Conservation (phyloP, 352 stramenopile genomes). For the Phytophthora pinifolia region DNA sequence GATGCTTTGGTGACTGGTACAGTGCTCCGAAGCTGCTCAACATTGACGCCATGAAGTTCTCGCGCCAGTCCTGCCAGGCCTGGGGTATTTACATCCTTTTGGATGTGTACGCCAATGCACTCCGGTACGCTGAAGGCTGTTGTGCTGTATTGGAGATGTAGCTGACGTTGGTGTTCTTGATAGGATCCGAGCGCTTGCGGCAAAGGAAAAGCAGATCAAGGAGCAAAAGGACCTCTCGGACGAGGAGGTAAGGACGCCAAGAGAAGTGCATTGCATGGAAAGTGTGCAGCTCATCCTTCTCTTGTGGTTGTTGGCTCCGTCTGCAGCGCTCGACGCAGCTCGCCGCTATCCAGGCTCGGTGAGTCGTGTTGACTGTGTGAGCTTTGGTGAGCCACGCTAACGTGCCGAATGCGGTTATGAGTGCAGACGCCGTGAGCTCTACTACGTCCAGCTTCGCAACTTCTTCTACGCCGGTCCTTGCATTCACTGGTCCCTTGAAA, state of each 20-base stretch:
- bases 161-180: constrained; percentile 3
- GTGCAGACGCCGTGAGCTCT: constrained; percentile 64
- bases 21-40: constrained; percentile 78
- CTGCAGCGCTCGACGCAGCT: constrained; percentile 43
- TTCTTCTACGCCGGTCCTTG: constrained; percentile 80
- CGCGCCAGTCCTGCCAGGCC: constrained; percentile 65
- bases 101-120: constrained; percentile 77
- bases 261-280: background rate
- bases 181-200: constrained; percentile 62
- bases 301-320: constrained; percentile 6
- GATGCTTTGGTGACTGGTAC: constrained; percentile 9
- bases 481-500: constrained; percentile 80
- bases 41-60: constrained; percentile 70
- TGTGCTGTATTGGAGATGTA: background rate
- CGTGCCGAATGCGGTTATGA: constrained; percentile 1
- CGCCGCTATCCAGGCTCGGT: constrained; percentile 50
- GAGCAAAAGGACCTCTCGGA: constrained; percentile 49
- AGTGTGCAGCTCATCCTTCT: background rate
- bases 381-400: background rate
- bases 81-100: constrained; percentile 79
- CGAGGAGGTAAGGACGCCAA: constrained; percentile 41
- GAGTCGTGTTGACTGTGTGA: constrained; percentile 1
- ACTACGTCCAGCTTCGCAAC: constrained; percentile 80
- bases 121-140: constrained; percentile 44
- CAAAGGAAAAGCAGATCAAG: constrained; percentile 58